These are phyloP conservation scores for Penicillium coffeae DNA, from an alignment of 495 filamentous ascomycete genomes.

Conservation along the genomic window DNA sequence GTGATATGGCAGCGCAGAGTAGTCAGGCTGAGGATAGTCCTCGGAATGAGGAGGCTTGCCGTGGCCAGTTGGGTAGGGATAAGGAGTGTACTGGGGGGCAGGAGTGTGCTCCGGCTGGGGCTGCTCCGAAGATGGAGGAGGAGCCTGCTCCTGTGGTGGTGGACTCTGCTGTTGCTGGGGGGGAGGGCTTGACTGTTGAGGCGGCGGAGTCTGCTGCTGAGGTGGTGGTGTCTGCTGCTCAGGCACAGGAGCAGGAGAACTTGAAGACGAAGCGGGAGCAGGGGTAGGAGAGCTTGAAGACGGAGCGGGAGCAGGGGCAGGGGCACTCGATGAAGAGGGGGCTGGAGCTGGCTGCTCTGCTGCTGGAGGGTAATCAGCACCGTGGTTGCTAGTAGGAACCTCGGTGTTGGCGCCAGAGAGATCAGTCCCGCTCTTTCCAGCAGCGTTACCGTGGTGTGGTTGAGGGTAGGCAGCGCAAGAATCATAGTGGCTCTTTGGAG, in stretches of 20 bases:
- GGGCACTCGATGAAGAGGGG: neutral
- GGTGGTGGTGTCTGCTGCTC: slow-evolving; percentile 4
- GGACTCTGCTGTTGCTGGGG: slow-evolving; percentile 2
- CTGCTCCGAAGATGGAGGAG: neutral
- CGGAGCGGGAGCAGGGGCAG: neutral
- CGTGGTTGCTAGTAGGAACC: slow-evolving; percentile 8
- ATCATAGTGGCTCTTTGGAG: slow-evolving; percentile 21
- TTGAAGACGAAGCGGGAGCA: slow-evolving; percentile 4
- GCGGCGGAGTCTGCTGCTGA: slow-evolving; percentile 6
- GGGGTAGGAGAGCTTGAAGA: neutral
- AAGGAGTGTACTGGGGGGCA: neutral
- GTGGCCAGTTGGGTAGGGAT: neutral
- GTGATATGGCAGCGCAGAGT: neutral
- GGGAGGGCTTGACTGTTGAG: slow-evolving; percentile 1
- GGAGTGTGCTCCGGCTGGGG: neutral
- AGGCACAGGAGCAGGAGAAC: too few species aligned
- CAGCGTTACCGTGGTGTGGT: slow-evolving; percentile 19
- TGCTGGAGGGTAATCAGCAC: slow-evolving; percentile 17
- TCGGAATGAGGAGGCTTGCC: neutral
- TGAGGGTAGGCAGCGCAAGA: slow-evolving; percentile 21
- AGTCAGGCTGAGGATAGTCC: neutral
- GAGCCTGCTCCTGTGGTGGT: neutral
- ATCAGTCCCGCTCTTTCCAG: slow-evolving; percentile 21
- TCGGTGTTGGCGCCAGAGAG: slow-evolving; percentile 14
- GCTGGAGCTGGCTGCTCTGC: neutral